Conservation (phyloP, 495 filamentous ascomycete genomes). For the Penicillium bialowiezense region DNA sequence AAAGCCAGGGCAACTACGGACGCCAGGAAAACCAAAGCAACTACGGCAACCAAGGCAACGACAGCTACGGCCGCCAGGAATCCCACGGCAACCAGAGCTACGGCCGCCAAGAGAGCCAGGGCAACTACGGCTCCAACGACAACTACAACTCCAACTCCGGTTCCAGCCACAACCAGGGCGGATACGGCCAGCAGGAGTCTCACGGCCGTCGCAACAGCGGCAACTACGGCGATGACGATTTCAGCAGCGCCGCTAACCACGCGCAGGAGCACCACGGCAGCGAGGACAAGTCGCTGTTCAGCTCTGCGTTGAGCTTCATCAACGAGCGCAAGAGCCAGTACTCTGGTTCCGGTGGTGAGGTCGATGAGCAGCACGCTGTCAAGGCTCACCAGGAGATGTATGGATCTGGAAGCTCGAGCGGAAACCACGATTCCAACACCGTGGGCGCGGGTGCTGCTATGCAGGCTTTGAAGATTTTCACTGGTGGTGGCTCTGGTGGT, state of each 20-base stretch:
- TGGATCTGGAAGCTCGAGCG: conserved; percentile 30
- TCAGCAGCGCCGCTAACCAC: conserved; percentile 45
- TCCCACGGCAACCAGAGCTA: not conserved
- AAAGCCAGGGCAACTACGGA: not conserved
- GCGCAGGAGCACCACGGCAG: conserved; percentile 39
- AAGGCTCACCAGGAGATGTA: conserved; percentile 57
- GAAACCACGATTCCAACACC: conserved; percentile 34
- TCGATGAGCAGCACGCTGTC: conserved; percentile 58
- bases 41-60: not conserved
- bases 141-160: too few relatives aligned
- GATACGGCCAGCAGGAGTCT: conserved; percentile 1
- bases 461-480: conserved; percentile 69
- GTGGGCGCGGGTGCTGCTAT: conserved; percentile 62
- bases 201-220: conserved; percentile 1
- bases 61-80: not conserved
- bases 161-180: not conserved
- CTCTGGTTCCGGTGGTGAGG: conserved; percentile 27
- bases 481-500: conserved; percentile 35
- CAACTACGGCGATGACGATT: conserved; percentile 33
- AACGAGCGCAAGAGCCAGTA: conserved; percentile 37
- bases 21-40: too few relatives aligned
- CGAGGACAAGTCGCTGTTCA: conserved; percentile 46
- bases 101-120: conserved; percentile 11
- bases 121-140: conserved; percentile 3
- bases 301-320: conserved; percentile 46